Evolutionary conservation across 139 green algal genomes (phyloP).

Genomic region (Spirogloea muscicola): DNA sequence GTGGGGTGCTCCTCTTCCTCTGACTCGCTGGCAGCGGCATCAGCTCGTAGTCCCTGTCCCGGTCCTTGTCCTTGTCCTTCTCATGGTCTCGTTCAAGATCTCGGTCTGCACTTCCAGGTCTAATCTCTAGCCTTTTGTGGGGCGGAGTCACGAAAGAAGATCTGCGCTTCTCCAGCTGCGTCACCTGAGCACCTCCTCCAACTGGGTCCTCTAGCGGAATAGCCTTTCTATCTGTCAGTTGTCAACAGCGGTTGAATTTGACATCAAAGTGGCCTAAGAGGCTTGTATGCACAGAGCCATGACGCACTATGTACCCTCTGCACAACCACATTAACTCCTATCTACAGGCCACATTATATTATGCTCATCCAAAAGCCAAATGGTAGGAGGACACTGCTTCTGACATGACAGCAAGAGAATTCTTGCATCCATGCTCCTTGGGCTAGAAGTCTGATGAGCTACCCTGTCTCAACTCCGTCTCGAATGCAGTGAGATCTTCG

Average conservation of each 20-base stretch:
- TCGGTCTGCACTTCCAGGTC: neutral
- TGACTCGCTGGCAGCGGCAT: neutral
- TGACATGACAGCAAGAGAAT: neutral
- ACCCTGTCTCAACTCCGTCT: slow-evolving; percentile 26
- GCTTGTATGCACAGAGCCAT: neutral
- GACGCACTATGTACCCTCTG: neutral
- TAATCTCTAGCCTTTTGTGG: no score
- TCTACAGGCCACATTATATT: neutral
- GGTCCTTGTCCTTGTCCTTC: neutral
- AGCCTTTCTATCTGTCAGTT: no score
- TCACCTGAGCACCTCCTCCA: no score
- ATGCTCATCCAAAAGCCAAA: neutral
- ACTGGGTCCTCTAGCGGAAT: no score
- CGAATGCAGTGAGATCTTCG: slow-evolving; percentile 21
- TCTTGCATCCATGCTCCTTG: neutral
- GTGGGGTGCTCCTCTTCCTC: neutral
- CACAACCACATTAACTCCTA: neutral
- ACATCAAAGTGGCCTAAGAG: neutral
- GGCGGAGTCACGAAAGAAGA: no score
- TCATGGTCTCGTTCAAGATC: neutral
- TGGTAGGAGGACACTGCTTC: neutral
- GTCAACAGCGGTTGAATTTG: neutral
- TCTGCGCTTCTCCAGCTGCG: no score
- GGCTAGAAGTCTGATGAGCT: neutral
- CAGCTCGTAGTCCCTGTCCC: neutral